These are phyloP conservation scores for Eutypa lata DNA, from an alignment of 2,329 filamentous ascomycete genomes.

Conservation along the genomic window DNA sequence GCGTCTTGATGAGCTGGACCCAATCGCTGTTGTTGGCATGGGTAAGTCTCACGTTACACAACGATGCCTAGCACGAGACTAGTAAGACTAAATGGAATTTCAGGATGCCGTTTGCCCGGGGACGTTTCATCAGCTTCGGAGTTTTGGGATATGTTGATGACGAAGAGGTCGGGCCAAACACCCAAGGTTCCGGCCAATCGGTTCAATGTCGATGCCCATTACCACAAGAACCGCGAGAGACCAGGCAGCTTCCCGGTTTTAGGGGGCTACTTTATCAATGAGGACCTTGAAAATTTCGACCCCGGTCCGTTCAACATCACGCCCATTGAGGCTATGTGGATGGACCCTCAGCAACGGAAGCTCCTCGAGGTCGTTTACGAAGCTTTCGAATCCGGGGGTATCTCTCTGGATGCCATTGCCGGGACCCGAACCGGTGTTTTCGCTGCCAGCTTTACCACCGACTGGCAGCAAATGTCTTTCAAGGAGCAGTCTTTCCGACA, in stretches of 20 bases:
- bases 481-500: not conserved
- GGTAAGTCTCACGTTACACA: constrained; percentile 7
- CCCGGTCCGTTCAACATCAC: not conserved
- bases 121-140: constrained; percentile 8
- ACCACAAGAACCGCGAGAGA: constrained; percentile 6
- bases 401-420: not conserved
- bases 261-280: constrained; percentile 4
- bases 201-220: constrained; percentile 13
- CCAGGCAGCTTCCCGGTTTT: constrained; percentile 7
- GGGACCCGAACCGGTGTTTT: not conserved
- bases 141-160: constrained; percentile 15
- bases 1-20: constrained; percentile 15
- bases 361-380: not conserved
- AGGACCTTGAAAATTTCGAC: not conserved
- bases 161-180: constrained; percentile 13
- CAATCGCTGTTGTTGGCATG: constrained; percentile 18
- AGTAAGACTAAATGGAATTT: no score
- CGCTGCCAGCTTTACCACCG: not conserved
- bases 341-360: not conserved
- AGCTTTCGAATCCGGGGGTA: not conserved
- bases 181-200: constrained; percentile 12
- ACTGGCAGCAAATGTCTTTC: not conserved
- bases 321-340: not conserved
- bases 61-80: no score
- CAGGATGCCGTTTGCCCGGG: constrained; percentile 15